A percentile compares a stretch with the other conserved stretches of the same genome.
Conservation (phyloP, 2,329 filamentous ascomycete genomes). For the Fusarium napiforme region DNA sequence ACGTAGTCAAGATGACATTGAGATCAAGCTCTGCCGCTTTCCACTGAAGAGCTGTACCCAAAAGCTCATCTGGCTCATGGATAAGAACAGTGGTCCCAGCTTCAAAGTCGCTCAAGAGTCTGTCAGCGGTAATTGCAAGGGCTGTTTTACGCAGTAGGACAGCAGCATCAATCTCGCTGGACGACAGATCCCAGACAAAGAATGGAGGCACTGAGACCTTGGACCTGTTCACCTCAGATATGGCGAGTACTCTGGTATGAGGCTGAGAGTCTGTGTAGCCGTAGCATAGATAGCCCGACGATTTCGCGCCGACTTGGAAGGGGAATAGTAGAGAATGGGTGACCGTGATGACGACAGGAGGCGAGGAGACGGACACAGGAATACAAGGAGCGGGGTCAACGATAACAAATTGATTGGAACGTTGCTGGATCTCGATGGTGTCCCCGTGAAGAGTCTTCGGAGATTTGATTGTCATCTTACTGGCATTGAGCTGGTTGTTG, state of each 20-base stretch:
- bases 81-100: not conserved
- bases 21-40: not conserved
- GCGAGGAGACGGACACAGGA: not conserved
- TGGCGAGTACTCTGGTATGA: not conserved
- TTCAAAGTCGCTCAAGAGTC: not conserved
- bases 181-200: constrained; percentile 1
- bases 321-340: not conserved
- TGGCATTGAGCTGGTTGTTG: not conserved
- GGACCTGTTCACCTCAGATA: not conserved
- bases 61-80: not conserved
- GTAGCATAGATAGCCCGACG: not conserved
- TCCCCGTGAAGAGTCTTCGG: not conserved
- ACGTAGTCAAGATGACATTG: not conserved
- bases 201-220: not conserved
- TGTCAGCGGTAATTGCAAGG: not conserved
- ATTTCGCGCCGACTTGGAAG: not conserved
- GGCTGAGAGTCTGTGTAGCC: not conserved
- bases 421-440: not conserved
- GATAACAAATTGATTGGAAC: not conserved
- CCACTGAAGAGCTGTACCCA: not conserved
- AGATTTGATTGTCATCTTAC: not conserved
- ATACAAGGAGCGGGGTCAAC: not conserved
- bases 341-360: not conserved
- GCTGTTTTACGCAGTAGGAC: not conserved
- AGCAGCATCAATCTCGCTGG: not conserved